A percentile compares a stretch with the other conserved stretches of the same genome.
Evolutionary conservation across 352 stramenopile genomes (phyloP).

Genomic region (Phytophthora rubi): DNA sequence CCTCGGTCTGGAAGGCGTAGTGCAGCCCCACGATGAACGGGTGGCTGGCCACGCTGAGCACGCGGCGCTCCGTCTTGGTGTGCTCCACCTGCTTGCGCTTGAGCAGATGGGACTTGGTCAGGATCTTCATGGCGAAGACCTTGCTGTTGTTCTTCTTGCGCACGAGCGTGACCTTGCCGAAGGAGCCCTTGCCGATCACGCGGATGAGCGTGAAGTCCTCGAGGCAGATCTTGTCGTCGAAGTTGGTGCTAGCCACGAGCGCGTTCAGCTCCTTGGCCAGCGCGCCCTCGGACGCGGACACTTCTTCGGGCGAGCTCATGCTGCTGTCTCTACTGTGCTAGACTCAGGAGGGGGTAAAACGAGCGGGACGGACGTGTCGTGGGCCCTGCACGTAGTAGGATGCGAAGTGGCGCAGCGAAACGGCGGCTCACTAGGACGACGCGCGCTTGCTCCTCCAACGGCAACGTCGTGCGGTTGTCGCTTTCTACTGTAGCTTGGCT

Average conservation of each 20-base stretch:
- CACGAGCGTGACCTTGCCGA: constrained; percentile 90
- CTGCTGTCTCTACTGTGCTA: not conserved
- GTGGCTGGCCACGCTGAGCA: constrained; percentile 96
- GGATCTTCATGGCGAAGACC: constrained; percentile 93
- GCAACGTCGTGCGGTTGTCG: constrained; percentile 26
- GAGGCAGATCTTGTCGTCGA: constrained; percentile 88
- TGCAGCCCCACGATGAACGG: constrained; percentile 98
- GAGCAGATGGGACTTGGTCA: constrained; percentile 93
- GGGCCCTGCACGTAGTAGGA: constrained; percentile 22
- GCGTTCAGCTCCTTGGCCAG: constrained; percentile 67
- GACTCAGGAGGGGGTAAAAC: constrained; percentile 4
- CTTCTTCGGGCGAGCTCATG: constrained; percentile 63
- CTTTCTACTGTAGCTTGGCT: constrained; percentile 10
- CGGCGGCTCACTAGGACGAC: not conserved
- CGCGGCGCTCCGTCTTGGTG: constrained; percentile 96
- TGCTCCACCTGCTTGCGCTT: constrained; percentile 97
- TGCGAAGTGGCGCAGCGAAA: constrained; percentile 10
- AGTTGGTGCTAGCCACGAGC: constrained; percentile 78
- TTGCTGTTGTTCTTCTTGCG: constrained; percentile 91
- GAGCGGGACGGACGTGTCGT: constrained; percentile 8
- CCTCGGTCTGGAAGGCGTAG: constrained; percentile 97
- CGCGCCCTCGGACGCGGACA: constrained; percentile 37
- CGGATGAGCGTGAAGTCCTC: constrained; percentile 92
- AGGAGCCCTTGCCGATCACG: constrained; percentile 90
- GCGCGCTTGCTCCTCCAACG: constrained; percentile 5